These are phyloP conservation scores for Phytophthora pistaciae DNA, from an alignment of 352 stramenopile genomes.

Conservation along the genomic window DNA sequence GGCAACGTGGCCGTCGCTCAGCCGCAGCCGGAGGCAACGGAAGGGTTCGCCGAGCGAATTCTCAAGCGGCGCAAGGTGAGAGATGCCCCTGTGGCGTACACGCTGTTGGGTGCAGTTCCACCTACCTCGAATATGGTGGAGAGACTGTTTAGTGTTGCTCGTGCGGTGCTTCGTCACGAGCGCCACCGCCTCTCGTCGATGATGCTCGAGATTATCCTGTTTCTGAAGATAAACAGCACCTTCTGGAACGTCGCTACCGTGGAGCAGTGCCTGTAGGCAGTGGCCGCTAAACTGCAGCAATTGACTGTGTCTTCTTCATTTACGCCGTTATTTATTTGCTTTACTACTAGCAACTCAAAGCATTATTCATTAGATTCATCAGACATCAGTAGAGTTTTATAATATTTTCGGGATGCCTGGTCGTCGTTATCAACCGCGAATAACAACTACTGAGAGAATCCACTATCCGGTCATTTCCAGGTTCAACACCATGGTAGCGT, in stretches of 20 bases:
- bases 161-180: too few relatives aligned
- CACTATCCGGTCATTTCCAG: too few relatives aligned
- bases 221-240: too few relatives aligned
- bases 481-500: too few relatives aligned
- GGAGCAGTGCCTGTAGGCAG: not conserved
- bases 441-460: too few relatives aligned
- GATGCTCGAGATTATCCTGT: too few relatives aligned
- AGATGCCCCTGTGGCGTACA: not conserved
- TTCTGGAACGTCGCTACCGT: too few relatives aligned
- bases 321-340: not conserved
- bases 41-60: not conserved
- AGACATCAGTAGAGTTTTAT: not conserved
- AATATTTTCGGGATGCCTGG: not conserved
- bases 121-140: slow-evolving; percentile 12
- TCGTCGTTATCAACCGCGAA: too few relatives aligned
- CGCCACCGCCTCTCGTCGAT: too few relatives aligned
- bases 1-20: not conserved
- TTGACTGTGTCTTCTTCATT: not conserved
- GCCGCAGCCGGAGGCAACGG: not conserved
- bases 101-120: not conserved
- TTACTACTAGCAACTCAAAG: not conserved
- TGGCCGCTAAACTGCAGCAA: not conserved
- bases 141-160: not conserved
- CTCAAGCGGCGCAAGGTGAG: slow-evolving; percentile 8
- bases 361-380: not conserved